phyloP scores from a whole-genome alignment of 148 eudicot species.

The Chenopodium suecicum region DNA sequence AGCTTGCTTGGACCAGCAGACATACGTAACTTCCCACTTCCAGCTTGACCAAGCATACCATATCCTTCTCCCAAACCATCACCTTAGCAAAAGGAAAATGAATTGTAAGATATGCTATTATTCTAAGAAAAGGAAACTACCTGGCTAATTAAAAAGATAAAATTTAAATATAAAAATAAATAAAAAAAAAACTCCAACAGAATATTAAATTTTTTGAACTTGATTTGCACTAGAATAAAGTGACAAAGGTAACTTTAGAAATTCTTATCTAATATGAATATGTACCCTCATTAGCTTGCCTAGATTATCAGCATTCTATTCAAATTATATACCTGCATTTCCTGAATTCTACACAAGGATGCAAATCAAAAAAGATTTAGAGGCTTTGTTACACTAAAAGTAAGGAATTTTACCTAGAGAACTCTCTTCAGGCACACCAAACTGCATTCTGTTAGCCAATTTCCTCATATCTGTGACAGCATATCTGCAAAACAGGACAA shows the following conservation, averaged over 20 bases:
- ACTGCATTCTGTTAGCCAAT: constrained; percentile 93
- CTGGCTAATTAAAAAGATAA: neutral
- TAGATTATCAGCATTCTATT: neutral
- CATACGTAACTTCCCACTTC: constrained; percentile 89
- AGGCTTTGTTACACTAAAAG: neutral
- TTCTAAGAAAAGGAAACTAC: constrained; percentile 2
- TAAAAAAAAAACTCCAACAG: neutral
- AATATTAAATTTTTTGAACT: neutral
- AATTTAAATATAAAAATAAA: too few relatives aligned
- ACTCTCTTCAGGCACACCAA: constrained; percentile 96
- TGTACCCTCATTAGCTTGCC: constrained; percentile 8
- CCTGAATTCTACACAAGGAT: neutral
- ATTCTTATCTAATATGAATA: neutral
- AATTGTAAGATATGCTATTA: neutral
- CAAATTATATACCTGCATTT: neutral
- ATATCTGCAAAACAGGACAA: constrained; percentile 47
- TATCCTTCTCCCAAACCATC: constrained; percentile 99
- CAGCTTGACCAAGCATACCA: constrained; percentile 99
- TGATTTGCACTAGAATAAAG: neutral
- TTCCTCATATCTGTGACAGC: constrained; percentile 96
- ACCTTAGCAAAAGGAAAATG: constrained; percentile 37
- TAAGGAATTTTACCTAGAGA: constrained; percentile 55
- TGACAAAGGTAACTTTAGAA: constrained; percentile 7
- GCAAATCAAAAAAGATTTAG: neutral
- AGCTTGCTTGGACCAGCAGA: constrained; percentile 87